phyloP scores from a whole-genome alignment of 148 eudicot species.

The Diospyros kaki region DNA sequence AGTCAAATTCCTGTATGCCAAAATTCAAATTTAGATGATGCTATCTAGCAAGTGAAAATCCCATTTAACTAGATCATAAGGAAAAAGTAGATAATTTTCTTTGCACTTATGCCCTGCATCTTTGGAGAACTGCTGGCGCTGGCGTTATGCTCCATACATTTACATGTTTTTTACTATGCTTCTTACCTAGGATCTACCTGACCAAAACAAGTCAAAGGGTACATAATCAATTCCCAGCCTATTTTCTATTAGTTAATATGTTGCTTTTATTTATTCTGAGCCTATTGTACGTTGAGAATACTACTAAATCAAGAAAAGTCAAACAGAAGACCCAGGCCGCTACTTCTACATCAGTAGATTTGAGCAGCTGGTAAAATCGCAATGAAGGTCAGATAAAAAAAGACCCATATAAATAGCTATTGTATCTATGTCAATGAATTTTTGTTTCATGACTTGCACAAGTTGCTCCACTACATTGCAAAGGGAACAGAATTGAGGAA shows the following conservation, averaged over 20 bases:
- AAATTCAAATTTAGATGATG: constrained; percentile 13
- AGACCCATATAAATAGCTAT: neutral
- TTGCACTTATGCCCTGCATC: too few relatives aligned
- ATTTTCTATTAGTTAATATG: neutral
- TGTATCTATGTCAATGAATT: neutral
- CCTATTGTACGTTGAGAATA: neutral
- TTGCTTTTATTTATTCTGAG: neutral
- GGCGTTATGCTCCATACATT: too few relatives aligned
- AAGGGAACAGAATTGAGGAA: neutral
- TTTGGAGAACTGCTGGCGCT: too few relatives aligned
- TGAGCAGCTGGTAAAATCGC: neutral
- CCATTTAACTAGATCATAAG: neutral
- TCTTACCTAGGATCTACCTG: neutral
- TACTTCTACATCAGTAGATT: neutral
- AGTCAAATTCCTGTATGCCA: constrained; percentile 57
- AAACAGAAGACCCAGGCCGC: neutral
- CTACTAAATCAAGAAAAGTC: neutral
- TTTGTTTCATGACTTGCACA: neutral
- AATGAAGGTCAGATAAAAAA: neutral
- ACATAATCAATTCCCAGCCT: neutral
- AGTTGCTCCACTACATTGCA: neutral
- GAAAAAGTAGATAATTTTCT: too few relatives aligned
- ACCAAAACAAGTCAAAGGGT: neutral
- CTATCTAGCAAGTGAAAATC: neutral
- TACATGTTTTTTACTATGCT: too few relatives aligned